Evolutionary conservation across 345 rosid genomes (phyloP).

Genomic region (Salix brachista): DNA sequence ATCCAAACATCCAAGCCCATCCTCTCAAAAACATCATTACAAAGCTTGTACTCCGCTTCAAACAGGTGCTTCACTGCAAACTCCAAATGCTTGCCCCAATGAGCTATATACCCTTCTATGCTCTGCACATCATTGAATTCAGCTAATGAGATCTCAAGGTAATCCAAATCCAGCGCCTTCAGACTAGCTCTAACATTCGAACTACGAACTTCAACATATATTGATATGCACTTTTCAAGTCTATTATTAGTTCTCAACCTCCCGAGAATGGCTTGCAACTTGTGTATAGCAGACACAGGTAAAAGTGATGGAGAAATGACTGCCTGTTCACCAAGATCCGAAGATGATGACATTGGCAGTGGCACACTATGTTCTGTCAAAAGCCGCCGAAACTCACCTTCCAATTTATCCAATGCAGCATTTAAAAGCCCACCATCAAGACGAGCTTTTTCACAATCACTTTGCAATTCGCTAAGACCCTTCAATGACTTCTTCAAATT

Average conservation of each 20-base stretch:
- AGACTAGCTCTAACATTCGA: slow-evolving; percentile 87
- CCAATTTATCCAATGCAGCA: slow-evolving; percentile 79
- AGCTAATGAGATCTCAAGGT: slow-evolving; percentile 81
- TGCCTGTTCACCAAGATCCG: slow-evolving; percentile 55
- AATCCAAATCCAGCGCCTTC: slow-evolving; percentile 85
- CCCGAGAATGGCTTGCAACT: slow-evolving; percentile 87
- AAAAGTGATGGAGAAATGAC: slow-evolving; percentile 86
- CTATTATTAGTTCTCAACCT: slow-evolving; percentile 80
- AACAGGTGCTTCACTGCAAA: slow-evolving; percentile 97
- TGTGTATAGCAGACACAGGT: slow-evolving; percentile 80
- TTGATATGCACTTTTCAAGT: slow-evolving; percentile 69
- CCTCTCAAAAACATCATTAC: slow-evolving; percentile 92
- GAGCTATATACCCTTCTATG: slow-evolving; percentile 77
- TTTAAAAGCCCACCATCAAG: slow-evolving; percentile 87
- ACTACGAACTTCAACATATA: slow-evolving; percentile 89
- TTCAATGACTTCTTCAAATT: slow-evolving; percentile 63
- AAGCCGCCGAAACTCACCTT: slow-evolving; percentile 65
- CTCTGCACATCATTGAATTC: slow-evolving; percentile 87
- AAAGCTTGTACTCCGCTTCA: slow-evolving; percentile 91
- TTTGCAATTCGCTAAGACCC: slow-evolving; percentile 58
- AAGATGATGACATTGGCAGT: slow-evolving; percentile 74
- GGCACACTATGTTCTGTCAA: slow-evolving; percentile 84
- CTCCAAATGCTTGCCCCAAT: slow-evolving; percentile 97
- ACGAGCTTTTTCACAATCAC: slow-evolving; percentile 28
- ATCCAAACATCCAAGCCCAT: slow-evolving; percentile 79